Base-by-base conservation (phyloP, 768 basidiomycete species). In the Kwoniella sp. region DNA sequence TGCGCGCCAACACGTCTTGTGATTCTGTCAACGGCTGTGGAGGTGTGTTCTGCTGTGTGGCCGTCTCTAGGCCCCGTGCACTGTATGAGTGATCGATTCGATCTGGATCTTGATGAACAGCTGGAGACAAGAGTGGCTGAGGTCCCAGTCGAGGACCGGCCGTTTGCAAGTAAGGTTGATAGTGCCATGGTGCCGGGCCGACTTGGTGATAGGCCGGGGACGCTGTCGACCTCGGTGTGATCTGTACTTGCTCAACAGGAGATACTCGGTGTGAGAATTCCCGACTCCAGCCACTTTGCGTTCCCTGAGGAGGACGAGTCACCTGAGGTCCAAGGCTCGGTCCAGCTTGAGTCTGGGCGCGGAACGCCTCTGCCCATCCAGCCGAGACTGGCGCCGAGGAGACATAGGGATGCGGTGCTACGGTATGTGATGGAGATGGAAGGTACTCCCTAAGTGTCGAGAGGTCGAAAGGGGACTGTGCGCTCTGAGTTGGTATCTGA, bases 381-480 rank as follows among this genome's bases (percentile, higher is more conserved):
- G 40, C 26, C 19, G 22, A 29, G 20, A 8, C 5, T 17, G 12
- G 37, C 5, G 3, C 11, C 3, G 27, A 17, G 4, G 28, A 23
- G 4, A 15, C 15, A 9, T 54, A 32, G 15, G 34, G 26, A 17
- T 54, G 38, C 6, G 36, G 25, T 6, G 39, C n/a, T 33, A 42
- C 11, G 31, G 32, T 28, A 36, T 17, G 14, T 15, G 52, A 49
- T 19, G 56, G 34, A 14, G 66, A 56, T 5, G 50, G 20, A 5
- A 69, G 53, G 23, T 69, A 64, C 5, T 58, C 43, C 1, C 60
- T 49, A 0, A 69, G 60, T 10, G 63, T 43, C 12, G 59, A 51
- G 15, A 70, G 58, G 33, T 70, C 68, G 57, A 67, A 65, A 1
- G 68, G 32, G 4, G 52, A 38, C 28, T 43, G 29, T 31, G 50